These are phyloP conservation scores for Pseudotsuga menziesii DNA, from an alignment of 75 land plant genomes.

Conservation along the genomic window DNA sequence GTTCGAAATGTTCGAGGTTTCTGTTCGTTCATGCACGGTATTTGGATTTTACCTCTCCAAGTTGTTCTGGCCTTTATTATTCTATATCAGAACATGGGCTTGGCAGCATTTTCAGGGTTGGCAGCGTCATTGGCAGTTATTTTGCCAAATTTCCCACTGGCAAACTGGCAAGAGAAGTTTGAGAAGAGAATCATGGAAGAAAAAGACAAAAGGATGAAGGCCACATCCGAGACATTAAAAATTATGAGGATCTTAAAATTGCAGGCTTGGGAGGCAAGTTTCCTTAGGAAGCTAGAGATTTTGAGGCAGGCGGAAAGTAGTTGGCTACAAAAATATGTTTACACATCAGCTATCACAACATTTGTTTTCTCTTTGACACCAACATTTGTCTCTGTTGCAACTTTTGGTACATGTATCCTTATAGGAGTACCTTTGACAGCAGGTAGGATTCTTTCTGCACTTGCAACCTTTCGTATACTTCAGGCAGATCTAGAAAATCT, in stretches of 20 bases:
- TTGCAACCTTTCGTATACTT: slow-evolving; percentile 61
- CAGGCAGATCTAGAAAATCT: slow-evolving; percentile 43
- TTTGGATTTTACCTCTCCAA: slow-evolving; percentile 54
- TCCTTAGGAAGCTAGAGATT: slow-evolving; percentile 37
- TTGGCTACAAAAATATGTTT: slow-evolving; percentile 56
- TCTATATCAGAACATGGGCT: slow-evolving; percentile 52
- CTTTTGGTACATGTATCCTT: slow-evolving; percentile 60
- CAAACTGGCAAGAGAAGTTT: slow-evolving; percentile 34
- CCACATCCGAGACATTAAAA: slow-evolving; percentile 54
- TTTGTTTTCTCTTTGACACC: slow-evolving; percentile 55
- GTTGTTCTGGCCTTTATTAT: slow-evolving; percentile 43
- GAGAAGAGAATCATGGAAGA: slow-evolving; percentile 57
- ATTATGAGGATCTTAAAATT: slow-evolving; percentile 74
- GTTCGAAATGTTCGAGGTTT: slow-evolving; percentile 44
- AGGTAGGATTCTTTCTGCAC: slow-evolving; percentile 56
- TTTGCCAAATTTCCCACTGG: slow-evolving; percentile 50
- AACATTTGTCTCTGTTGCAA: slow-evolving; percentile 46
- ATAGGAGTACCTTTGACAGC: slow-evolving; percentile 63
- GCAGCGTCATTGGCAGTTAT: slow-evolving; percentile 42
- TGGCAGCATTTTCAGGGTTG: slow-evolving; percentile 48
- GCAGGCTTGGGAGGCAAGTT: slow-evolving; percentile 70
- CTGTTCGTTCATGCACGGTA: slow-evolving; percentile 41
- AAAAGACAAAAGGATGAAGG: slow-evolving; percentile 66
- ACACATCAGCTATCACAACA: slow-evolving; percentile 18
- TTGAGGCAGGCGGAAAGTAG: slow-evolving; percentile 37